Evolutionary conservation across 768 basidiomycete species (phyloP).

Genomic region (Leucocoprinus sp.): DNA sequence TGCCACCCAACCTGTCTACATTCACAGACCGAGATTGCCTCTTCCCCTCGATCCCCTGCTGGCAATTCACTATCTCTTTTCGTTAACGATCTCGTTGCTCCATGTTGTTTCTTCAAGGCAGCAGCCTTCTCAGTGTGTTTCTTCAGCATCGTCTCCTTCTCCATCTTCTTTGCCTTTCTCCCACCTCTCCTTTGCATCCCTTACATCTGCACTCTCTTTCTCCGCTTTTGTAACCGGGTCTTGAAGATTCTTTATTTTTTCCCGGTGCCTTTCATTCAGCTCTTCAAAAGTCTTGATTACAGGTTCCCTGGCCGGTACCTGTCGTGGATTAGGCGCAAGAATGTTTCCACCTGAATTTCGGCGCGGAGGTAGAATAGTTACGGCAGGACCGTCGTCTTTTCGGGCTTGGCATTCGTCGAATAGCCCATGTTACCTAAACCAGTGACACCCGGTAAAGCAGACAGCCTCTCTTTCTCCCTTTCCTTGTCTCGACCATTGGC

Average conservation of each 20-base stretch:
- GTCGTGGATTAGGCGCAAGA: conserved; percentile 36
- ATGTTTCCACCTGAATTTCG: conserved; percentile 27
- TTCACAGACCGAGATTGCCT: conserved; percentile 48
- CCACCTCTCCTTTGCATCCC: conserved; percentile 75
- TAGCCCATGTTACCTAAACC: conserved; percentile 9
- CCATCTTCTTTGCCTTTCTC: conserved; percentile 65
- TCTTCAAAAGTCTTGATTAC: conserved; percentile 84
- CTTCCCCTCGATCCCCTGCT: conserved; percentile 18
- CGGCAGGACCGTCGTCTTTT: conserved; percentile 13
- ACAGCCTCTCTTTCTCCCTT: conserved; percentile 2
- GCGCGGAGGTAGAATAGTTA: conserved; percentile 41
- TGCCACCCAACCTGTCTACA: conserved; percentile 50
- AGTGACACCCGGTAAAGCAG: conserved; percentile 4
- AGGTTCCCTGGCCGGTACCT: conserved; percentile 39
- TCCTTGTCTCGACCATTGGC: conserved; percentile 1
- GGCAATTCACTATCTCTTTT: conserved; percentile 24
- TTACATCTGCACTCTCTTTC: conserved; percentile 67
- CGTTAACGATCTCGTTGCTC: conserved; percentile 27
- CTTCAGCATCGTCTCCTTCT: conserved; percentile 66
- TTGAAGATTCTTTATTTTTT: conserved; percentile 78
- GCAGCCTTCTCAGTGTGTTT: conserved; percentile 67
- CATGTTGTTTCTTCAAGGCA: conserved; percentile 40
- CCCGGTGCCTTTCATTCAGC: conserved; percentile 75
- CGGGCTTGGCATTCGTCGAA: neutral
- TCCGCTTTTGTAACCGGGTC: conserved; percentile 75